Percentiles rank a stretch among this genome's conserved stretches.
Evolutionary conservation across 2,329 filamentous ascomycete genomes (phyloP).

Genomic region (Diplodia mutila): DNA sequence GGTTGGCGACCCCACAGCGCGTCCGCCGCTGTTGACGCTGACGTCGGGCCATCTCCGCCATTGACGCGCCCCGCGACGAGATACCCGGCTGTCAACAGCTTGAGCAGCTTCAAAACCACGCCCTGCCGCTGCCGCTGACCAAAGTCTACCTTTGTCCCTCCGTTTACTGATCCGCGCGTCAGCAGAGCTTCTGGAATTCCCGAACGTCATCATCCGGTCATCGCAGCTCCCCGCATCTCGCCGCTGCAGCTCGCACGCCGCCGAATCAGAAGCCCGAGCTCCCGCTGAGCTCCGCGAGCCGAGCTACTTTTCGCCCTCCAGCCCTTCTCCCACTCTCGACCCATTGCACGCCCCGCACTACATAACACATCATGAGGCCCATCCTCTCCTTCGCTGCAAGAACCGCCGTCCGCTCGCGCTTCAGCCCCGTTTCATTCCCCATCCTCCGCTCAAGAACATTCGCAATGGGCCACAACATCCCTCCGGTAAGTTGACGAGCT

Average conservation of each 20-base stretch:
- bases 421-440: conserved; percentile 40
- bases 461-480: conserved; percentile 50
- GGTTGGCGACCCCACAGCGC: neutral
- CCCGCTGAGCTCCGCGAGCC: neutral
- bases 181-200: neutral
- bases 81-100: neutral
- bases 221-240: conserved; percentile 15
- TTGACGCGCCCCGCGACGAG: conserved; percentile 17
- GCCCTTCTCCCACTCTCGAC: neutral
- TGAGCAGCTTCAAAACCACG: neutral
- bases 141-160: neutral
- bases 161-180: neutral
- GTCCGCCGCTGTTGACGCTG: conserved; percentile 26
- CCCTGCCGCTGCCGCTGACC: neutral
- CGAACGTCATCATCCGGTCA: conserved; percentile 13
- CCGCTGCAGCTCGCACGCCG: neutral
- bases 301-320: neutral
- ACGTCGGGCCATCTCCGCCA: conserved; percentile 20
- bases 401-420: conserved; percentile 34
- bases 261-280: neutral
- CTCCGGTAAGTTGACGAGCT: conserved; percentile 37
- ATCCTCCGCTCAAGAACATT: conserved; percentile 44
- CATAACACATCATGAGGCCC: conserved; percentile 28
- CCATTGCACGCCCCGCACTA: neutral
- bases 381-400: conserved; percentile 27